These are phyloP conservation scores for Whalleya microplaca DNA, from an alignment of 2,329 filamentous ascomycete genomes.

Conservation along the genomic window DNA sequence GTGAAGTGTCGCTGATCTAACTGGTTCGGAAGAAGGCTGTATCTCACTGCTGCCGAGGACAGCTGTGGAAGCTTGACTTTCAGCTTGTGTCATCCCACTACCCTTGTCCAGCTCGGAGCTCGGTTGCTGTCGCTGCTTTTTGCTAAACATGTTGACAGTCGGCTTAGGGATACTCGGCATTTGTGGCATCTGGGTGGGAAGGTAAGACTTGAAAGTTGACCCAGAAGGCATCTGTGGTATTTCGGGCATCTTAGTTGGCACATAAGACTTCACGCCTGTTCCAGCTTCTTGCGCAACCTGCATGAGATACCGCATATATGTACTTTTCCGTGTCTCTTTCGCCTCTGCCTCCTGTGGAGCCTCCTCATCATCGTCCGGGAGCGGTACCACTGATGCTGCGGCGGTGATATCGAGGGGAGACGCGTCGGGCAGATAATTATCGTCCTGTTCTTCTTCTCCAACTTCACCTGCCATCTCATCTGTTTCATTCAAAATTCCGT, in stretches of 20 bases:
- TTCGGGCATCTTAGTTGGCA: slow-evolving; percentile 48
- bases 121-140: slow-evolving; percentile 16
- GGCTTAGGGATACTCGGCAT: slow-evolving; percentile 43
- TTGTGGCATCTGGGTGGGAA: slow-evolving; percentile 37
- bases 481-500: slow-evolving; percentile 28
- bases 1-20: slow-evolving; percentile 6
- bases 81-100: slow-evolving; percentile 1
- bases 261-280: slow-evolving; percentile 49
- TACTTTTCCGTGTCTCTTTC: slow-evolving; percentile 42
- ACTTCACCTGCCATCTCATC: slow-evolving; percentile 13
- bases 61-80: not conserved
- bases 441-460: slow-evolving; percentile 18
- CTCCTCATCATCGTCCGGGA: slow-evolving; percentile 47
- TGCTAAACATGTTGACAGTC: slow-evolving; percentile 32
- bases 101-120: not conserved
- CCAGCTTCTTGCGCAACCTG: slow-evolving; percentile 53
- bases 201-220: slow-evolving; percentile 38
- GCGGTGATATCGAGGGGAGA: slow-evolving; percentile 58
- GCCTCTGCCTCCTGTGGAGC: slow-evolving; percentile 36
- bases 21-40: slow-evolving; percentile 15
- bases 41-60: slow-evolving; percentile 8
- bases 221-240: slow-evolving; percentile 39
- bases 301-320: slow-evolving; percentile 55
- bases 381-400: slow-evolving; percentile 52
- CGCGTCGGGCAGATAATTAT: slow-evolving; percentile 39